Evolutionary conservation across 1,284 basidiomycete genomes (phyloP).

Genomic region (Wolfiporia cocos): DNA sequence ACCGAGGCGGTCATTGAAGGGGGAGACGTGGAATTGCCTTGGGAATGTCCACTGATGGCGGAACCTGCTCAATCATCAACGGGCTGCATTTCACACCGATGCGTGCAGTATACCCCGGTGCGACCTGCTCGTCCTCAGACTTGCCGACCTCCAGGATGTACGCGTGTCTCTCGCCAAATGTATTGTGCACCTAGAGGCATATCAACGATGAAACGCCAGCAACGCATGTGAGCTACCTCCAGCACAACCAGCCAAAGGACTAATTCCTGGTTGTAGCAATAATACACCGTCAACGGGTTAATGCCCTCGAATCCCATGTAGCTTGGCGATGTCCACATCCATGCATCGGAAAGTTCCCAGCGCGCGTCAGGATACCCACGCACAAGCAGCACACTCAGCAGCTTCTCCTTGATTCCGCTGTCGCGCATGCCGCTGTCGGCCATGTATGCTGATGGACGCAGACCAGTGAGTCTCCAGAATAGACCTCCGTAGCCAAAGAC

Average conservation of each 20-base stretch:
- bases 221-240: slow-evolving; percentile 34
- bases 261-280: slow-evolving; percentile 43
- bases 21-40: slow-evolving; percentile 75
- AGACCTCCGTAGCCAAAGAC: slow-evolving; percentile 46
- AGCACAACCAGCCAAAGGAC: slow-evolving; percentile 47
- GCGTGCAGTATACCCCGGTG: slow-evolving; percentile 38
- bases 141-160: slow-evolving; percentile 45
- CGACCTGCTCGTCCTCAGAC: slow-evolving; percentile 33
- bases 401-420: slow-evolving; percentile 33
- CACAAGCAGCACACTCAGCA: slow-evolving; percentile 31
- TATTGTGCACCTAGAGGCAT: slow-evolving; percentile 61
- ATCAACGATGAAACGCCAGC: background rate
- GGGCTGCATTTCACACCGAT: too few species aligned
- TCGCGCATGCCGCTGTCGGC: slow-evolving; percentile 16
- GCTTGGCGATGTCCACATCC: slow-evolving; percentile 75
- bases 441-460: slow-evolving; percentile 46
- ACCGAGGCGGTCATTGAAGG: slow-evolving; percentile 73
- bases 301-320: slow-evolving; percentile 67
- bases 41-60: slow-evolving; percentile 69
- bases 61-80: slow-evolving; percentile 34
- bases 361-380: slow-evolving; percentile 22
- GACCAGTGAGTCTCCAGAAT: slow-evolving; percentile 39
- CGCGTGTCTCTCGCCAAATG: slow-evolving; percentile 70
- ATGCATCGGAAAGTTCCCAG: slow-evolving; percentile 48
- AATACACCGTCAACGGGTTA: slow-evolving; percentile 74